phyloP scores from a whole-genome alignment of 805 yeast species.

The Hanseniaspora valbyensis region DNA sequence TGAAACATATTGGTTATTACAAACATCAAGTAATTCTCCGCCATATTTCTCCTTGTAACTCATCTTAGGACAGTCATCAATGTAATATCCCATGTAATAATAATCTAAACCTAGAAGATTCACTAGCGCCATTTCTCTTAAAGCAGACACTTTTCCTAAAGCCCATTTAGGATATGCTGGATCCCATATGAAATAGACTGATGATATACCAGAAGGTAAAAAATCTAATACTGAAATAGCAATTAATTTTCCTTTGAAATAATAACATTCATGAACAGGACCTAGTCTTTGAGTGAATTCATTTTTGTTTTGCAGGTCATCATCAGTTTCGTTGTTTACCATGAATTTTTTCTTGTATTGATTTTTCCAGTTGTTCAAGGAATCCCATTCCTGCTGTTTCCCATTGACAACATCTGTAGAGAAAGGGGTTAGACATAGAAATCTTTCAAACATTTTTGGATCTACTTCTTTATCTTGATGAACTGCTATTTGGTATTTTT shows the following conservation, averaged over 20 bases:
- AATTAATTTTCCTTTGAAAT: slow-evolving; percentile 47
- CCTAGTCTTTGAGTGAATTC: slow-evolving; percentile 34
- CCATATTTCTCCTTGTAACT: slow-evolving; percentile 68
- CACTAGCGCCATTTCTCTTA: slow-evolving; percentile 55
- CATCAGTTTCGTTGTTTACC: neutral
- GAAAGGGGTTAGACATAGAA: slow-evolving; percentile 64
- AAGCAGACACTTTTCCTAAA: slow-evolving; percentile 66
- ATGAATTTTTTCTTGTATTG: slow-evolving; percentile 16
- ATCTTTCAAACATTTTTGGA: slow-evolving; percentile 43
- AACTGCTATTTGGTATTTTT: slow-evolving; percentile 56
- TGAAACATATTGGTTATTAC: slow-evolving; percentile 35
- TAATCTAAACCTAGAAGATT: slow-evolving; percentile 34
- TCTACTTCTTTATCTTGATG: slow-evolving; percentile 53
- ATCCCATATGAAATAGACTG: slow-evolving; percentile 83
- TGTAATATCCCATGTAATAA: slow-evolving; percentile 73
- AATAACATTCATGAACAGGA: slow-evolving; percentile 72
- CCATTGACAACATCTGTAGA: slow-evolving; percentile 22
- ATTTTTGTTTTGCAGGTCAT: neutral
- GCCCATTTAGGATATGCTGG: slow-evolving; percentile 61
- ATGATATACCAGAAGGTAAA: slow-evolving; percentile 63
- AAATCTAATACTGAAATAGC: slow-evolving; percentile 72
- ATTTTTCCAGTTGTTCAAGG: slow-evolving; percentile 32
- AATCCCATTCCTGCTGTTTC: slow-evolving; percentile 23
- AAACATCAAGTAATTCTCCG: slow-evolving; percentile 55
- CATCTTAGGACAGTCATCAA: slow-evolving; percentile 75